Evolutionary conservation across 2,329 filamentous ascomycete species (phyloP).

Genomic region (Colletotrichum musicola): DNA sequence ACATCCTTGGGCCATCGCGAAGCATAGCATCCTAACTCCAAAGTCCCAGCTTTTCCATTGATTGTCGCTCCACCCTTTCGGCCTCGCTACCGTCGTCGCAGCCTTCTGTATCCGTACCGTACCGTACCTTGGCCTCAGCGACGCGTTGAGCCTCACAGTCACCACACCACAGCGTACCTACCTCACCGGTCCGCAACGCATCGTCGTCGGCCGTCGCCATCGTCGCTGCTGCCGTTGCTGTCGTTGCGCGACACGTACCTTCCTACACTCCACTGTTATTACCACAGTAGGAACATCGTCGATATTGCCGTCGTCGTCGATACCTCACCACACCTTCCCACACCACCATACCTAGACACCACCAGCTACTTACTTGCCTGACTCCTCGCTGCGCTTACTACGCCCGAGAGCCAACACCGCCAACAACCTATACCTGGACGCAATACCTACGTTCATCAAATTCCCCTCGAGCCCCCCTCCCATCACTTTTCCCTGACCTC

Average conservation of each 20-base stretch:
- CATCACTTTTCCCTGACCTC: not conserved
- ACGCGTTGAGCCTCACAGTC: slow-evolving; percentile 8
- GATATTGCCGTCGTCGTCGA: too few relatives aligned
- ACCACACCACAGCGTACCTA: not conserved
- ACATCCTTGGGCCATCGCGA: slow-evolving; percentile 44
- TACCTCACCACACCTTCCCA: too few relatives aligned
- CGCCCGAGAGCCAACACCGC: not conserved
- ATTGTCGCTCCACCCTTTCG: slow-evolving; percentile 1
- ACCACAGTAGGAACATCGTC: not conserved
- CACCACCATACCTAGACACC: too few relatives aligned
- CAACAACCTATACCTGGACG: not conserved
- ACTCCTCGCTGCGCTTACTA: too few relatives aligned
- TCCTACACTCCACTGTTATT: slow-evolving; percentile 7
- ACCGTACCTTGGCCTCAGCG: not conserved
- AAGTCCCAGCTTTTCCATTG: slow-evolving; percentile 5
- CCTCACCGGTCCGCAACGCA: not conserved
- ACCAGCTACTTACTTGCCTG: too few relatives aligned
- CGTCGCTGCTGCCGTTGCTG: not conserved
- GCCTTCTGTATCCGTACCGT: not conserved
- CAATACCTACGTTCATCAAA: not conserved
- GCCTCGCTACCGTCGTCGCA: slow-evolving; percentile 14
- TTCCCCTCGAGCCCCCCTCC: not conserved
- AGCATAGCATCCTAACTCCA: slow-evolving; percentile 31
- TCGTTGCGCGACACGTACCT: slow-evolving; percentile 4
- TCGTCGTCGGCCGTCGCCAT: not conserved